Base-by-base conservation (phyloP, 1,139 yeast species). In the Kurtzmaniella quercitrusa region DNA sequence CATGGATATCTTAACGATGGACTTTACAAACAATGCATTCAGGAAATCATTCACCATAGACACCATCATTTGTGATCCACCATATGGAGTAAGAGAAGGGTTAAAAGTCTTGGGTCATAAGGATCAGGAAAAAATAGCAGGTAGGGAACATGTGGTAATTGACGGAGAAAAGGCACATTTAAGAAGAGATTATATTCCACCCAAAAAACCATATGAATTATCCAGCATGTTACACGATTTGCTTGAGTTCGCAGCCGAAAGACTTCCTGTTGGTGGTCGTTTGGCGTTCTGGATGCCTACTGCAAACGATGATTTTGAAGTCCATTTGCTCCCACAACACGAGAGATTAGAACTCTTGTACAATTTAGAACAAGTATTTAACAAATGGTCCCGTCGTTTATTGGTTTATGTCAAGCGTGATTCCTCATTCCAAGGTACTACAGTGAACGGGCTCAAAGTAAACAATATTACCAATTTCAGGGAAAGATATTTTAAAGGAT, bases 261-360 rank as follows among this genome's bases (percentile, higher is more conserved):
- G 93, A 53, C 69, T 93, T 44, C 87, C 85, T 0, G 67, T 81
- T 2, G 78, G 77, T 9, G 96, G 97, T 0, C 68, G 98, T 48
- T 68, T 93, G 33, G 88, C 95, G 19, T 91, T 89, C 60, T 93
- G 99, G 99, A 88, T 93, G 95, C 99, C 99, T 0, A 86, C 95
- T 0, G 95, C 97, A 2, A 89, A 89, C 57, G 96, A 88, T 52
- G 95, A 88, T 50, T 82, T 80, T 51, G 82, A 82, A 46, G 71
- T 68, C n/a, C 80, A 86, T 30, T 72, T 78, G 44, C 81, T 91
- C 34, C 98, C 98, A 2, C 81, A 82, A 52, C 96, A 93, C 61
- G 74, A 78, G 45, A 79, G 77, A 39, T 63, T 93, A 45, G 85
- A 86, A 56, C 68, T 89, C 48, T 63, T 84, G 38, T 82, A 87